phyloP scores from a whole-genome alignment of 2,329 filamentous ascomycete species.

The Neopestalotiopsis sp. region DNA sequence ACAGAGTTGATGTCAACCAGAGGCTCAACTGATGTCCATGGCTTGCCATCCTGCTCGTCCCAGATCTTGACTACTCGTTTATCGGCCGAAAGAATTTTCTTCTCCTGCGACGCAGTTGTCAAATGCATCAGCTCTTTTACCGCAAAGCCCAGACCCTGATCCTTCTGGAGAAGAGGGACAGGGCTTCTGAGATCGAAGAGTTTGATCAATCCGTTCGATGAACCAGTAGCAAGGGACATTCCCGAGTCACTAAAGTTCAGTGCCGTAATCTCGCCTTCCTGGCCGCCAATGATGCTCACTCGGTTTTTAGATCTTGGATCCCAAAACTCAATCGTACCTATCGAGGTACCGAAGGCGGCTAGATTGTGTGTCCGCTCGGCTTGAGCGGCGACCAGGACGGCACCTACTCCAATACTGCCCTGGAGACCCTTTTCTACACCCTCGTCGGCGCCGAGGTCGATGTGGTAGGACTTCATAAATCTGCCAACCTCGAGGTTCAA shows the following conservation, averaged over 20 bases:
- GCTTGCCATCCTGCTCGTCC: conserved; percentile 80
- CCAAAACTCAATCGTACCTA: conserved; percentile 98
- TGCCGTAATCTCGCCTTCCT: conserved; percentile 80
- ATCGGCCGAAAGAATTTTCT: conserved; percentile 90
- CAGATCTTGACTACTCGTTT: conserved; percentile 98
- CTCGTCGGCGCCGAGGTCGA: conserved; percentile 89
- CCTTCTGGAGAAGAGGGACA: conserved; percentile 84
- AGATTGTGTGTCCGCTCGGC: conserved; percentile 91
- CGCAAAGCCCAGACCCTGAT: conserved; percentile 93
- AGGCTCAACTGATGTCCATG: conserved; percentile 96
- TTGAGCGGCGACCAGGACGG: conserved; percentile 85
- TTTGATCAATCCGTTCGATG: conserved; percentile 86
- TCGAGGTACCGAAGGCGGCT: conserved; percentile 88
- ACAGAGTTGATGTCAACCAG: conserved; percentile 94
- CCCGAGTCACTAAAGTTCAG: conserved; percentile 86
- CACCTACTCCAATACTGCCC: conserved; percentile 83
- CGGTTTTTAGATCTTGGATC: conserved; percentile 84
- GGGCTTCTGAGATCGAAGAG: conserved; percentile 93
- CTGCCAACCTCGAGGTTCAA: conserved; percentile 90
- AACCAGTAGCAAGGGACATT: conserved; percentile 83
- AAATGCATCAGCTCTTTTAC: conserved; percentile 83
- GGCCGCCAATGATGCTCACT: conserved; percentile 75
- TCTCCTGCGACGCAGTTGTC: conserved; percentile 75
- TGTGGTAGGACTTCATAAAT: conserved; percentile 92
- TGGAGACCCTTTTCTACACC: conserved; percentile 76